Conservation (phyloP, 108 stramenopile species). For the Parietichytrium sp. region DNA sequence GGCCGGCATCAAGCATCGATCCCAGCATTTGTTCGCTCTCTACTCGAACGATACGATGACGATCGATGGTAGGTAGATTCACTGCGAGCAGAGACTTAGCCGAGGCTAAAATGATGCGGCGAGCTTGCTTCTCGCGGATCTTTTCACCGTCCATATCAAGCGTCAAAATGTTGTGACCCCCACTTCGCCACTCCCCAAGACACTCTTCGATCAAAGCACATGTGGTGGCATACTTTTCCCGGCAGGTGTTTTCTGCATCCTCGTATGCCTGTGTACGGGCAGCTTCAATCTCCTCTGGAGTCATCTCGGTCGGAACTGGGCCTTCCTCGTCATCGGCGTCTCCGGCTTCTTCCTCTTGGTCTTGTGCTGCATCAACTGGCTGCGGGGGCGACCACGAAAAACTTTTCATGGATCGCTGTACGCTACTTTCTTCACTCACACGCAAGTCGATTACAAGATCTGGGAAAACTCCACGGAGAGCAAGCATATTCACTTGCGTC, state of each 20-base stretch:
- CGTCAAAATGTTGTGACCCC: background rate
- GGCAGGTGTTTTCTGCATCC: background rate
- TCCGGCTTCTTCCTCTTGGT: background rate
- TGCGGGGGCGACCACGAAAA: background rate
- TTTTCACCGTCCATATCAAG: no score
- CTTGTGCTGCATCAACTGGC: background rate
- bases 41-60: no score
- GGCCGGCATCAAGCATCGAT: no score
- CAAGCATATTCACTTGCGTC: constrained; percentile 5
- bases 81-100: no score
- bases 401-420: background rate
- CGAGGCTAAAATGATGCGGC: no score
- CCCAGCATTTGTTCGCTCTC: no score
- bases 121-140: no score
- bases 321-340: background rate
- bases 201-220: background rate
- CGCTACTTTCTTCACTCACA: background rate
- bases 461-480: background rate
- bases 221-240: background rate
- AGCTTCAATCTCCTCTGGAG: background rate
- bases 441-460: background rate
- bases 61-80: no score
- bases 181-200: background rate
- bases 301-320: background rate
- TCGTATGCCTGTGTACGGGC: background rate